phyloP scores from a whole-genome alignment of 108 stramenopile species.

The Skeletonema tropicum region DNA sequence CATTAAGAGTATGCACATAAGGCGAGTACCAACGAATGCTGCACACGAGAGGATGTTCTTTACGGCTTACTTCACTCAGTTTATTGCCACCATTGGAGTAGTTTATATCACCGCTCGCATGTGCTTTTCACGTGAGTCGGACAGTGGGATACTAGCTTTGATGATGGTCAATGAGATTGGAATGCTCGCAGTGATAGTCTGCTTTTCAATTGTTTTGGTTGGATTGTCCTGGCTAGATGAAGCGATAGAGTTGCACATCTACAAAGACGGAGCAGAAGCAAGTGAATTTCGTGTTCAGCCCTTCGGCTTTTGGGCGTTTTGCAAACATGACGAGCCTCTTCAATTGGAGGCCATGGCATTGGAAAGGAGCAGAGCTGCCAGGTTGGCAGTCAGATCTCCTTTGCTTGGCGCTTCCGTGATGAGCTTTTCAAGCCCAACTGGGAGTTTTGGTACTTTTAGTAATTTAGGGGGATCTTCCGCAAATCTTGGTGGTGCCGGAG shows the following conservation, averaged over 20 bases:
- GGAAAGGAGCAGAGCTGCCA: constrained; percentile 33
- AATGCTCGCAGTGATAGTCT: constrained; percentile 65
- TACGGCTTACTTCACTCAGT: constrained; percentile 66
- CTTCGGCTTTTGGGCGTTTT: constrained; percentile 76
- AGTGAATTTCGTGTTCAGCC: constrained; percentile 66
- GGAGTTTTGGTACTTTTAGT: constrained; percentile 25
- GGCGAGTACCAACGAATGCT: constrained; percentile 65
- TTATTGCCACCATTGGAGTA: constrained; percentile 57
- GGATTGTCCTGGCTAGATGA: constrained; percentile 77
- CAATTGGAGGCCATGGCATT: constrained; percentile 42
- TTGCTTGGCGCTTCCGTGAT: constrained; percentile 38
- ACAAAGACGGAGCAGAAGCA: constrained; percentile 49
- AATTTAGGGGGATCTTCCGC: constrained; percentile 15
- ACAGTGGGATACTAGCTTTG: constrained; percentile 51
- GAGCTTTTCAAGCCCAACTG: constrained; percentile 23
- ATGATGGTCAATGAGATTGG: constrained; percentile 74
- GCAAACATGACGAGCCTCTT: constrained; percentile 50
- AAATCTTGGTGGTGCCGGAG: background rate
- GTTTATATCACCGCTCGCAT: constrained; percentile 55
- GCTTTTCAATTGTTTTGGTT: constrained; percentile 64
- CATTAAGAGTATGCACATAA: constrained; percentile 86
- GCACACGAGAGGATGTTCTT: constrained; percentile 63
- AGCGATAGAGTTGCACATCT: constrained; percentile 72
- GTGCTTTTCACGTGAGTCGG: constrained; percentile 42
- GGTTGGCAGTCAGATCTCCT: constrained; percentile 25